Evolutionary conservation across 495 filamentous ascomycete genomes (phyloP), one percentile per base, ranked within the genome.

Genomic region (Viridothelium virens): DNA sequence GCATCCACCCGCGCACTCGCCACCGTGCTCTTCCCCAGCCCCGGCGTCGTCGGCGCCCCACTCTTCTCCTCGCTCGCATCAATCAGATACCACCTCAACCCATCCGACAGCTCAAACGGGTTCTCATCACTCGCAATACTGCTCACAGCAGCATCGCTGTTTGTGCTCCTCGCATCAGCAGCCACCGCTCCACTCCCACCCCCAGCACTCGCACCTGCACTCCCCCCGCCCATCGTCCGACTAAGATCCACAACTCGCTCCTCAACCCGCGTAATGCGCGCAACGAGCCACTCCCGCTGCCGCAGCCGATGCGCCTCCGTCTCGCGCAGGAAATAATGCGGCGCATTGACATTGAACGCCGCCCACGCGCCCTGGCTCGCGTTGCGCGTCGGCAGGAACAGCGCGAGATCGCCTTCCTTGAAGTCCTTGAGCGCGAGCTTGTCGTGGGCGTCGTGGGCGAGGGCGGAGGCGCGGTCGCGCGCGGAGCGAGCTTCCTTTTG

Each of bases 401-500:
- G 81, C 33, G 93, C 95, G 16, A 99, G 83, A 72, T 99, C 94
- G 14, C 93, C 93, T 75, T 96, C 91, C 73, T 96, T 97, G 82
- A 98, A 99, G 25, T 91, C 86, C 61, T 89, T 88, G 74, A 90
- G 96, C n/a, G 95, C 92, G 70, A 99, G 96, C 76, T 97, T 97
- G 64, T 96, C 91, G 68, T 96, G 91, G 1, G 92, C 86, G 72
- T 99, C 94, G 70, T 88, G 88, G 67, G 95, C 91, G 16, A 85
- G 77, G 2, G 83, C 84, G 16, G 69, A 66, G 1, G 70, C 70
- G 16, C 70, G 70, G n/a, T 72, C 70, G 38, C 11, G 38, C 1
- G 70, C 69, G 39, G 64, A 63, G 7, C 89, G 84, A 37, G 90
- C 87, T 75, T 98, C 95, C 67, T 89, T 91, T 73, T 92, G 89